Percentiles rank a stretch among this genome's conserved stretches.
Conservation (phyloP, 2,329 filamentous ascomycete species). For the Gnomoniopsis smithogilvyi region DNA sequence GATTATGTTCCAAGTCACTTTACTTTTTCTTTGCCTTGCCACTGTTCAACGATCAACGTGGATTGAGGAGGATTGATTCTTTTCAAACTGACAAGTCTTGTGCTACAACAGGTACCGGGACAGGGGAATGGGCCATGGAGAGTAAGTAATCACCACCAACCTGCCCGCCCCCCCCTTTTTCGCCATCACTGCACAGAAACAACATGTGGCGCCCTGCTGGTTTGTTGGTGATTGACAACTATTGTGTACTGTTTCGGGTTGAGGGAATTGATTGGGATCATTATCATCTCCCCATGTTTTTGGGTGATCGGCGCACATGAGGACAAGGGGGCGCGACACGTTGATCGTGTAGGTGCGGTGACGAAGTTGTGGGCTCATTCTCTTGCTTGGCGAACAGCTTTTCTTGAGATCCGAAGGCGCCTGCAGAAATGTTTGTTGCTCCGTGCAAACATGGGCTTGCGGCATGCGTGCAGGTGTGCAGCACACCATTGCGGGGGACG, state of each 20-base stretch:
- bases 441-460: too few relatives aligned
- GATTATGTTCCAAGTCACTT: too few relatives aligned
- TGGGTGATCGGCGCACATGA: too few relatives aligned
- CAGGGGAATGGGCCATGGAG: conserved; percentile 49
- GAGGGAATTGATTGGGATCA: neutral
- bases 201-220: conserved; percentile 15
- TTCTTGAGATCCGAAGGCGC: neutral
- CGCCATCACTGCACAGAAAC: too few relatives aligned
- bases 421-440: too few relatives aligned
- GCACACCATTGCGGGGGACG: too few relatives aligned
- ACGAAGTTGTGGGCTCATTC: neutral
- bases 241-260: neutral
- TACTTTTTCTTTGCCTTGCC: too few relatives aligned
- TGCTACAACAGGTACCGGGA: conserved; percentile 41
- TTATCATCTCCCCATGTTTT: too few relatives aligned
- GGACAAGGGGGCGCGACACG: too few relatives aligned
- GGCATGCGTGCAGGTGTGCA: too few relatives aligned
- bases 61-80: neutral
- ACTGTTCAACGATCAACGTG: neutral
- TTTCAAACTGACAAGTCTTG: conserved; percentile 17
- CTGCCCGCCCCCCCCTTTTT: too few relatives aligned
- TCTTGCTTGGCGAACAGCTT: neutral
- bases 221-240: conserved; percentile 3
- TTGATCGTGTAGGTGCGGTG: too few relatives aligned
- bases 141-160: conserved; percentile 30